Percentiles rank a stretch among this genome's conserved stretches.
These are phyloP conservation scores for Neostapfia colusana DNA, from an alignment of 176 grass and related monocot genomes.

Conservation along the genomic window DNA sequence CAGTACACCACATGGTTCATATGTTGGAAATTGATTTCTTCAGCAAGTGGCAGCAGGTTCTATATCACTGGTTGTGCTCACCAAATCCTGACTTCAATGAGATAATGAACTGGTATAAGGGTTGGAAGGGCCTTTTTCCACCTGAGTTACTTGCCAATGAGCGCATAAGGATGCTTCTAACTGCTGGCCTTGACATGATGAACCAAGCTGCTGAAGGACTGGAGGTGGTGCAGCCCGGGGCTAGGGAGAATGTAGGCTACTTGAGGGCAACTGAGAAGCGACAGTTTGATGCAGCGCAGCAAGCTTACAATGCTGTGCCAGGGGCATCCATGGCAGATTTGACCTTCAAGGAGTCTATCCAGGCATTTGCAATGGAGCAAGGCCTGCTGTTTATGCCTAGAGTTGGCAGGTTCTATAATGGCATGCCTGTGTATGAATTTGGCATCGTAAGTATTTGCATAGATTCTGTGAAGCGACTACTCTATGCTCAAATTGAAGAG, in stretches of 20 bases:
- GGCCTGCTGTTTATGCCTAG: slow-evolving; percentile 83
- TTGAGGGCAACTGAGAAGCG: slow-evolving; percentile 70
- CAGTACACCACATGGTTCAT: slow-evolving; percentile 83
- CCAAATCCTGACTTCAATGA: slow-evolving; percentile 82
- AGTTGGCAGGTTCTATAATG: slow-evolving; percentile 78
- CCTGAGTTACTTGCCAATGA: slow-evolving; percentile 78
- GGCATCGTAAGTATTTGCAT: slow-evolving; percentile 71
- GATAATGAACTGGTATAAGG: slow-evolving; percentile 80
- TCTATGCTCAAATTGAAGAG: slow-evolving; percentile 74
- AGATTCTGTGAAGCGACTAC: slow-evolving; percentile 70
- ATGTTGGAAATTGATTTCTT: slow-evolving; percentile 88
- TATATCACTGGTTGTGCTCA: slow-evolving; percentile 78
- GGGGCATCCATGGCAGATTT: slow-evolving; percentile 52
- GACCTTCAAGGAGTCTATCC: slow-evolving; percentile 86
- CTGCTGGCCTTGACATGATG: slow-evolving; percentile 83
- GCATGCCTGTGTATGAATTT: slow-evolving; percentile 84
- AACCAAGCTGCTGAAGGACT: slow-evolving; percentile 76
- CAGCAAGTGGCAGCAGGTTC: slow-evolving; percentile 84
- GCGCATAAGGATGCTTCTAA: slow-evolving; percentile 64
- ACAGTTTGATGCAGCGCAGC: slow-evolving; percentile 72
- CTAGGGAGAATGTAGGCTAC: slow-evolving; percentile 67
- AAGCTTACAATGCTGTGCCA: slow-evolving; percentile 46
- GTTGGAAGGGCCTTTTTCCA: slow-evolving; percentile 80
- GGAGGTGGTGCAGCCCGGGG: slow-evolving; percentile 67
- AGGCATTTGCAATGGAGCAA: slow-evolving; percentile 80